A percentile compares a stretch with the other conserved stretches of the same genome.
Conservation (phyloP, 441 rosid species). For the Pelargonium citronellum region DNA sequence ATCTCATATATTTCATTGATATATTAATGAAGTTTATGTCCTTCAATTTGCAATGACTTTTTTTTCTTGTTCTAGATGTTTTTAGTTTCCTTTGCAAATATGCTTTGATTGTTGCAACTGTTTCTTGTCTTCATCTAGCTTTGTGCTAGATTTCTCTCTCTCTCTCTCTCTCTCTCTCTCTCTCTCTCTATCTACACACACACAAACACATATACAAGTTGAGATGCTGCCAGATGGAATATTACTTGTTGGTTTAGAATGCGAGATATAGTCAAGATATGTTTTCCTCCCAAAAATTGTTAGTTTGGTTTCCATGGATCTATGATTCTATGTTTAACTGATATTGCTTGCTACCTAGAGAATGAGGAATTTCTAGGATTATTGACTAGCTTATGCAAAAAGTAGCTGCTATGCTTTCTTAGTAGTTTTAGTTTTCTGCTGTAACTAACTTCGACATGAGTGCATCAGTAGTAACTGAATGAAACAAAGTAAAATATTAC, state of each 20-base stretch:
- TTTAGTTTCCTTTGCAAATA: conserved; percentile 11
- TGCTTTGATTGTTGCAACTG: neutral
- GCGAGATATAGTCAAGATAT: neutral
- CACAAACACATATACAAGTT: neutral
- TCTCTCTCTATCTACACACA: too few relatives aligned
- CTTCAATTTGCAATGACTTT: neutral
- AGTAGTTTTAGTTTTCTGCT: neutral
- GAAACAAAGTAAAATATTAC: neutral
- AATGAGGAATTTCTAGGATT: neutral
- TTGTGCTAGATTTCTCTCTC: neutral
- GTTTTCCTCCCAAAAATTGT: neutral
- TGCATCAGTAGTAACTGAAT: neutral
- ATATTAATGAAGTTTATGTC: neutral
- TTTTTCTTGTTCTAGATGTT: neutral
- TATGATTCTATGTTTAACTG: neutral
- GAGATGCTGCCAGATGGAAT: neutral
- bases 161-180: neutral
- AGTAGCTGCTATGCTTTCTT: neutral
- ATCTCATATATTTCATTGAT: conserved; percentile 1
- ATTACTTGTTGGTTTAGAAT: neutral
- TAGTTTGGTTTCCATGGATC: neutral
- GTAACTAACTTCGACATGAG: neutral
- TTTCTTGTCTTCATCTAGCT: neutral
- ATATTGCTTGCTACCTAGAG: neutral
- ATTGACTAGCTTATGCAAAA: neutral